These are phyloP conservation scores for Pseudohalonectria lignicola DNA, from an alignment of 2,329 filamentous ascomycete genomes.

Conservation along the genomic window DNA sequence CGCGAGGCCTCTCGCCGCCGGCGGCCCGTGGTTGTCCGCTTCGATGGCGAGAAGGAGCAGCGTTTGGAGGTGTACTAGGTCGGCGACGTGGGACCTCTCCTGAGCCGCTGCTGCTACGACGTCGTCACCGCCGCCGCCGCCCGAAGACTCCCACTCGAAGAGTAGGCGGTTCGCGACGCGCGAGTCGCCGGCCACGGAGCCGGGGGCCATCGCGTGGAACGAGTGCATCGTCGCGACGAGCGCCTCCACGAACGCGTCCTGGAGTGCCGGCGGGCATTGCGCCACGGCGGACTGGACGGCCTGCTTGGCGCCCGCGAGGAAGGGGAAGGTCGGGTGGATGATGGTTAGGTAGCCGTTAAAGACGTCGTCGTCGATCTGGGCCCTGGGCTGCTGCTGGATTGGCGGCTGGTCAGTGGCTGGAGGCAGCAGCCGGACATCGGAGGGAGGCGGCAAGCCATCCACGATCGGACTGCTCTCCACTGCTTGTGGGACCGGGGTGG, in stretches of 20 bases:
- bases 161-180: constrained; percentile 35
- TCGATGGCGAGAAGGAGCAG: constrained; percentile 56
- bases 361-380: constrained; percentile 31
- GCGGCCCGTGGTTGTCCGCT: constrained; percentile 43
- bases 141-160: constrained; percentile 37
- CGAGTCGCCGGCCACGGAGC: constrained; percentile 21
- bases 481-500: too few relatives aligned
- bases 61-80: constrained; percentile 54
- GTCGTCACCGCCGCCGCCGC: constrained; percentile 22
- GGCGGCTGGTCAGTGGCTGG: too few relatives aligned
- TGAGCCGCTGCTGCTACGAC: too few relatives aligned
- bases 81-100: constrained; percentile 19
- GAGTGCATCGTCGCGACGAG: constrained; percentile 48
- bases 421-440: too few relatives aligned
- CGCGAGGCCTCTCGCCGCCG: constrained; percentile 25
- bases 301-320: constrained; percentile 47
- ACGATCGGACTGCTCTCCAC: too few relatives aligned
- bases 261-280: constrained; percentile 43
- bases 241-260: constrained; percentile 54
- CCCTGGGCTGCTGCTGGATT: too few relatives aligned
- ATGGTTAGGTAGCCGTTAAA: constrained; percentile 48
- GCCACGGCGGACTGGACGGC: constrained; percentile 45
- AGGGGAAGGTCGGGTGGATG: constrained; percentile 56
- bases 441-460: too few relatives aligned
- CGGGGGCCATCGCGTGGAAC: constrained; percentile 17